phyloP scores from a whole-genome alignment of 2,329 filamentous ascomycete species.

The Aspergillus brunneoviolaceus region DNA sequence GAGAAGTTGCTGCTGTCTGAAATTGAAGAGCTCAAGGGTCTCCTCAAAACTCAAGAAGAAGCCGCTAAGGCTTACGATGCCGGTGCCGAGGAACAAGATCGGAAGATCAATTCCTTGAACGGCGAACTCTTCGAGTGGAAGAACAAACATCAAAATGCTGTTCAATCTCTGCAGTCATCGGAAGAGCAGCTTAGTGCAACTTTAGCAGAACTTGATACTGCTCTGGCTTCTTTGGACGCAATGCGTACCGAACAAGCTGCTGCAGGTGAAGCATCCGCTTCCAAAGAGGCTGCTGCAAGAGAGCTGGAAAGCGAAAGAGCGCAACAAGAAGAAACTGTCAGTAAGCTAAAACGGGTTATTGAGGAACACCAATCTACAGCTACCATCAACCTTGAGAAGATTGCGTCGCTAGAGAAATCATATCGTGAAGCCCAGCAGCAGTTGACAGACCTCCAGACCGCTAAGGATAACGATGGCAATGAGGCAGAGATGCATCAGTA shows the following conservation, averaged over 20 bases:
- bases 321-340: slow-evolving; percentile 61
- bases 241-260: slow-evolving; percentile 44
- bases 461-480: slow-evolving; percentile 56
- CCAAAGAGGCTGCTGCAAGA: slow-evolving; percentile 44
- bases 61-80: slow-evolving; percentile 37
- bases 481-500: slow-evolving; percentile 46
- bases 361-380: slow-evolving; percentile 78
- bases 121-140: slow-evolving; percentile 74
- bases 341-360: slow-evolving; percentile 69
- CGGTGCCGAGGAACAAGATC: slow-evolving; percentile 48
- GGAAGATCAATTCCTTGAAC: slow-evolving; percentile 66
- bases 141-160: slow-evolving; percentile 67
- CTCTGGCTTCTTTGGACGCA: slow-evolving; percentile 55
- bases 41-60: slow-evolving; percentile 45
- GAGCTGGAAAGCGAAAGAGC: slow-evolving; percentile 52
- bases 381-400: slow-evolving; percentile 64
- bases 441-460: slow-evolving; percentile 64
- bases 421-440: slow-evolving; percentile 66
- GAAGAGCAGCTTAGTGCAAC: slow-evolving; percentile 72
- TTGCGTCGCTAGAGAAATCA: slow-evolving; percentile 71
- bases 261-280: slow-evolving; percentile 29
- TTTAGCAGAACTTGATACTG: slow-evolving; percentile 71
- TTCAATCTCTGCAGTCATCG: slow-evolving; percentile 69
- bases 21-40: slow-evolving; percentile 65
- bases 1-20: slow-evolving; percentile 74